A percentile compares a stretch with the other conserved stretches of the same genome.
Conservation (phyloP, 2,329 filamentous ascomycete species). For the Diaporthe amygdali region DNA sequence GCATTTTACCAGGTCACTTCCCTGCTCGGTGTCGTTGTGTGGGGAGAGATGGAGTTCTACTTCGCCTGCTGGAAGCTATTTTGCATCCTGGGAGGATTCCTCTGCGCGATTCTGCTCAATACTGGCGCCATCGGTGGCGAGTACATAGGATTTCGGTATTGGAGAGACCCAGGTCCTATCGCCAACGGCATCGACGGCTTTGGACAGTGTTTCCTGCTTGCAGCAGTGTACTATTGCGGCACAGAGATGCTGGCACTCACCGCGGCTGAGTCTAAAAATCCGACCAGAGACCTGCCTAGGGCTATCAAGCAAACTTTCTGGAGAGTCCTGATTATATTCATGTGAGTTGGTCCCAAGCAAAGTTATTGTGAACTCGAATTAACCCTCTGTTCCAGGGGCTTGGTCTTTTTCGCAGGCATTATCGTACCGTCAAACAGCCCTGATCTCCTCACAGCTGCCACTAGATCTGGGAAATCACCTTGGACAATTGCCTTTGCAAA, state of each 20-base stretch:
- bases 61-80: conserved; percentile 40
- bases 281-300: conserved; percentile 35
- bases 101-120: conserved; percentile 40
- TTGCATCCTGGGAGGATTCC: conserved; percentile 37
- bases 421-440: conserved; percentile 38
- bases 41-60: conserved; percentile 39
- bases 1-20: conserved; percentile 46
- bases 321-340: conserved; percentile 38
- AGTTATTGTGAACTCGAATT: background rate
- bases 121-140: conserved; percentile 40
- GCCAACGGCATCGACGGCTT: conserved; percentile 41
- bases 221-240: conserved; percentile 41
- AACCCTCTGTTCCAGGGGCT: conserved; percentile 25
- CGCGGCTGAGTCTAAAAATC: conserved; percentile 38
- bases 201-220: conserved; percentile 40
- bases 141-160: conserved; percentile 41
- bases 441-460: conserved; percentile 39
- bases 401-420: conserved; percentile 39
- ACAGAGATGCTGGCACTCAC: conserved; percentile 43
- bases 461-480: conserved; percentile 36
- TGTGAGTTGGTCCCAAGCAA: background rate
- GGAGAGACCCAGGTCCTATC: conserved; percentile 39
- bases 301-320: conserved; percentile 38
- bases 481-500: conserved; percentile 37
- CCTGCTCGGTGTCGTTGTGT: conserved; percentile 37